phyloP scores from a whole-genome alignment of 2,329 filamentous ascomycete species.

The Cladosporium sp. region DNA sequence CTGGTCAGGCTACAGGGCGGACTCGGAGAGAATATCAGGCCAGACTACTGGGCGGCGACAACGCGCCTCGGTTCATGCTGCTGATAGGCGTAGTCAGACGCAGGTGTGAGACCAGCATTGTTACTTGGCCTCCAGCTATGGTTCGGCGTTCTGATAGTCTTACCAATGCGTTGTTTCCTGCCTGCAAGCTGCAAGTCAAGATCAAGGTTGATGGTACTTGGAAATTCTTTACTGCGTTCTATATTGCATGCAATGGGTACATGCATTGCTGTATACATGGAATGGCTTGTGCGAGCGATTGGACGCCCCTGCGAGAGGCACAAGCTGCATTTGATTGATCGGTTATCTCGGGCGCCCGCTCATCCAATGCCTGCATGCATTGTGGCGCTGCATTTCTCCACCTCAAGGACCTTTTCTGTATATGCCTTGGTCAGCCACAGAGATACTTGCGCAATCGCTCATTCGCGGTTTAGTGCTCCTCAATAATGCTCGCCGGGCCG shows the following conservation, averaged over 20 bases:
- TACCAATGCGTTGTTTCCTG: background rate
- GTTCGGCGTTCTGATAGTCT: slow-evolving; percentile 11
- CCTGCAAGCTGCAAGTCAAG: slow-evolving; percentile 3
- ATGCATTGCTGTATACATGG: background rate
- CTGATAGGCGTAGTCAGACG: slow-evolving; percentile 9
- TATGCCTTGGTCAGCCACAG: slow-evolving; percentile 2
- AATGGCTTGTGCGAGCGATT: background rate
- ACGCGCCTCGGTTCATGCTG: slow-evolving; percentile 6
- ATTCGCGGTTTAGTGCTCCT: background rate
- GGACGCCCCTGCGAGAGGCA: background rate
- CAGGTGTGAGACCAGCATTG: slow-evolving; percentile 6
- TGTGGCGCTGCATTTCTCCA: too few species aligned
- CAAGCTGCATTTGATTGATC: background rate
- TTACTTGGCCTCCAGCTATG: slow-evolving; percentile 1
- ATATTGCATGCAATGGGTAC: background rate
- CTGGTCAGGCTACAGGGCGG: background rate
- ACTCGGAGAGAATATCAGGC: background rate
- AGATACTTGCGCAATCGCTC: too few species aligned
- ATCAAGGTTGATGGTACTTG: background rate
- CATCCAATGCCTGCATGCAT: background rate
- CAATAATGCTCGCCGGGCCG: background rate
- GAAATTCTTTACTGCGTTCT: background rate
- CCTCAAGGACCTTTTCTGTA: background rate
- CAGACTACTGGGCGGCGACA: too few species aligned
- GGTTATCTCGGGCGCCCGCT: background rate